Percentiles rank a stretch among this genome's conserved stretches.
Conservation (phyloP, 768 basidiomycete species). For the Suillus americanus region DNA sequence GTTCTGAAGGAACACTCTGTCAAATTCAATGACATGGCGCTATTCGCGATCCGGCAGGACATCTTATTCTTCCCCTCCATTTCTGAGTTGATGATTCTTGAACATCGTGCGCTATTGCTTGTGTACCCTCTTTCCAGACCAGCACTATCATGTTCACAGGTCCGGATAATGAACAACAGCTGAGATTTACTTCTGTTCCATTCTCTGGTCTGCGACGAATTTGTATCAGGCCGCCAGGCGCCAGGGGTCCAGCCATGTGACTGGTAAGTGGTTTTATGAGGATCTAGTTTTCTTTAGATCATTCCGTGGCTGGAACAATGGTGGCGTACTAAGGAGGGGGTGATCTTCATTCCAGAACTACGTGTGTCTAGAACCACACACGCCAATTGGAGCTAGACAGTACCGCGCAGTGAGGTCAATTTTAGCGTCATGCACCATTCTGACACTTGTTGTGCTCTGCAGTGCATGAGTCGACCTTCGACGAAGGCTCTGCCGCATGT, state of each 20-base stretch:
- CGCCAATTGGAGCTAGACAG: not conserved
- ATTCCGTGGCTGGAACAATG: not conserved
- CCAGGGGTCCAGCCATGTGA: not conserved
- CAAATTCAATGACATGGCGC: not conserved
- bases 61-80: not conserved
- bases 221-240: not conserved
- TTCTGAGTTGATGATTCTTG: not conserved
- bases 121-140: not conserved
- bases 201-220: not conserved
- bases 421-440: not conserved
- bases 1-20: not conserved
- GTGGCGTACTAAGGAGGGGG: not conserved
- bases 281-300: not conserved
- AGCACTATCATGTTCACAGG: not conserved
- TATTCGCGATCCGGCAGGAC: not conserved
- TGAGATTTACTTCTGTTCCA: slow-evolving; percentile 1
- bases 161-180: not conserved
- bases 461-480: not conserved
- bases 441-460: not conserved
- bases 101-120: not conserved
- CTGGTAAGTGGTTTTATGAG: not conserved
- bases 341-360: not conserved
- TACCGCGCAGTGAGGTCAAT: not conserved
- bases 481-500: not conserved
- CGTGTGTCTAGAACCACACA: not conserved